Conservation (phyloP, 176 grass and related monocot species). For the Triticum turgidum region DNA sequence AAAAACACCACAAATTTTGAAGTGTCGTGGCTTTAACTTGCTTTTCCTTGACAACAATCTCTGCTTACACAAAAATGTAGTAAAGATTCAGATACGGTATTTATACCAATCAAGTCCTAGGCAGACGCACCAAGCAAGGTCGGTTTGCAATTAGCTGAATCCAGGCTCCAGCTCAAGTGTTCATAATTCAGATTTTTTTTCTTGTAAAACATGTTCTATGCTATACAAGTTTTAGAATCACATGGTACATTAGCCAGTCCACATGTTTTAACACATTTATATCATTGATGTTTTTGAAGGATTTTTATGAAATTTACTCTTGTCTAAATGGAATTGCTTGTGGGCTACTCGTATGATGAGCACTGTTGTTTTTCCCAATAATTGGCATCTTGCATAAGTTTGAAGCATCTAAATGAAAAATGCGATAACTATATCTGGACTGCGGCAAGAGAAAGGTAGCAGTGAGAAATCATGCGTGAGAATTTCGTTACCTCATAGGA, state of each 20-base stretch:
- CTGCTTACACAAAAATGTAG: not conserved
- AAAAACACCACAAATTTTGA: slow-evolving; percentile 29
- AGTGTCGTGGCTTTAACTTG: slow-evolving; percentile 16
- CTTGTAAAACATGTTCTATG: not conserved
- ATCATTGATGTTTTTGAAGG: not conserved
- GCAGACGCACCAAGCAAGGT: not conserved
- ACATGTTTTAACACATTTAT: not conserved
- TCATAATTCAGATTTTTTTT: slow-evolving; percentile 4
- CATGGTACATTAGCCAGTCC: not conserved
- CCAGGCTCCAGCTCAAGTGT: not conserved
- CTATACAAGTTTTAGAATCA: not conserved
- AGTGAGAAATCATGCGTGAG: not conserved
- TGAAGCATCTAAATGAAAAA: slow-evolving; percentile 10
- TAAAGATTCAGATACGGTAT: slow-evolving; percentile 10
- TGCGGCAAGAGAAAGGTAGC: not conserved
- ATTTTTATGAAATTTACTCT: not conserved
- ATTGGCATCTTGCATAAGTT: slow-evolving; percentile 9
- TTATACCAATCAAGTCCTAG: slow-evolving; percentile 15
- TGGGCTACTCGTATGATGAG: not conserved
- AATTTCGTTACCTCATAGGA: not conserved
- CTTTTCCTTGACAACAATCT: slow-evolving; percentile 4
- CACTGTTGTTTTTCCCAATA: not conserved
- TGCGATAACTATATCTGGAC: slow-evolving; percentile 1
- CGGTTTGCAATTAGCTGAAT: not conserved
- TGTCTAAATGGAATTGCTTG: not conserved